Evolutionary conservation across 306 rosid species (phyloP).

Genomic region (Oemleria cerasiformis): DNA sequence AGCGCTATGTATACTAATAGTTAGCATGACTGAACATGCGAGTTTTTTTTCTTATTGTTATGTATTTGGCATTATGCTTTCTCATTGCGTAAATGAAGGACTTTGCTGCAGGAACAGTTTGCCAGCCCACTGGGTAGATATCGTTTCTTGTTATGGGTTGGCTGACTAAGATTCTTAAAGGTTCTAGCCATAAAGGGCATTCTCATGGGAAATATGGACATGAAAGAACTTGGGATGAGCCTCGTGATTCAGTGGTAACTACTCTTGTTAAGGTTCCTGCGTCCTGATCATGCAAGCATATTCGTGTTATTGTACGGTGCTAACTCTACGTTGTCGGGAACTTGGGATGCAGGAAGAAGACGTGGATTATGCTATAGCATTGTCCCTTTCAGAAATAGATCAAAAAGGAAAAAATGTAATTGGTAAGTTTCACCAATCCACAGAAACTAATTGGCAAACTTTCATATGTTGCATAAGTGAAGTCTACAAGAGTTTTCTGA

Average conservation of each 20-base stretch:
- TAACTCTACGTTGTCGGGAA: conserved; percentile 7
- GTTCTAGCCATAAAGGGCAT: conserved; percentile 52
- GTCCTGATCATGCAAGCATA: neutral
- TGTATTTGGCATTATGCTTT: conserved; percentile 13
- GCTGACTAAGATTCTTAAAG: conserved; percentile 73
- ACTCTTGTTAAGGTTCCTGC: conserved; percentile 18
- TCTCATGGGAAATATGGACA: conserved; percentile 49
- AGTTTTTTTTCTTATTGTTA: conserved; percentile 6
- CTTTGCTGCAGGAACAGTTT: conserved; percentile 39
- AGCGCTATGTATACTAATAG: neutral
- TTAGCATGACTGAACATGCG: neutral
- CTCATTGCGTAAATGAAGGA: conserved; percentile 11
- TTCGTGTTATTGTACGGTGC: neutral
- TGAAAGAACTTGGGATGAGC: conserved; percentile 50
- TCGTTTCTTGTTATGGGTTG: conserved; percentile 58
- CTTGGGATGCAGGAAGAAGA: conserved; percentile 71
- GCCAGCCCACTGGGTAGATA: conserved; percentile 27
- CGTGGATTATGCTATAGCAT: conserved; percentile 60
- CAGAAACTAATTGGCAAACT: neutral
- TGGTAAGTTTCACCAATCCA: conserved; percentile 48
- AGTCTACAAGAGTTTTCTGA: neutral
- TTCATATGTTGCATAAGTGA: neutral
- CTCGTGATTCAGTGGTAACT: conserved; percentile 59
- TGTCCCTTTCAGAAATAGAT: conserved; percentile 71
- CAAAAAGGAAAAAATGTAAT: conserved; percentile 44